Percentiles rank a stretch among this genome's conserved stretches.
phyloP scores from a whole-genome alignment of 2,329 filamentous ascomycete species.

The Amylocarpus encephaloides region DNA sequence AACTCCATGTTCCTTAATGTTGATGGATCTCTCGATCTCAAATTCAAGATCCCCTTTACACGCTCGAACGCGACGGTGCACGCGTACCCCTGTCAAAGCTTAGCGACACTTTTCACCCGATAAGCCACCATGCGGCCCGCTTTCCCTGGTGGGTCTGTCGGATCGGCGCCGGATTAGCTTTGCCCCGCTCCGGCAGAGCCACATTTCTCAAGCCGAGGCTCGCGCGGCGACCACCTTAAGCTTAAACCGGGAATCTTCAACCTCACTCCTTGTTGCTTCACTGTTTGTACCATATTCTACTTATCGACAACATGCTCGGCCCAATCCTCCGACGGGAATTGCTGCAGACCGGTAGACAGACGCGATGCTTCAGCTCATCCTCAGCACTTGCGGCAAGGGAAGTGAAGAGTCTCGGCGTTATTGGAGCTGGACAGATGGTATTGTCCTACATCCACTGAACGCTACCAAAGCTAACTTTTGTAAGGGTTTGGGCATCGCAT shows the following conservation, averaged over 20 bases:
- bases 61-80: slow-evolving; percentile 3
- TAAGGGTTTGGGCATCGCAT: slow-evolving; percentile 89
- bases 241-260: slow-evolving; percentile 13
- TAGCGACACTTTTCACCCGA: not conserved
- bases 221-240: not conserved
- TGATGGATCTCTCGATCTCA: not conserved
- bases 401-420: slow-evolving; percentile 81
- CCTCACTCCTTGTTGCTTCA: not conserved
- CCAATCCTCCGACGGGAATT: slow-evolving; percentile 23
- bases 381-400: slow-evolving; percentile 56
- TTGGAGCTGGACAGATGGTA: slow-evolving; percentile 96
- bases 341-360: slow-evolving; percentile 19
- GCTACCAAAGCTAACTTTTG: slow-evolving; percentile 7
- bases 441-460: slow-evolving; percentile 21
- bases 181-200: too few species aligned
- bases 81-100: slow-evolving; percentile 14
- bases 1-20: slow-evolving; percentile 44
- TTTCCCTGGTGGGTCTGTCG: too few species aligned
- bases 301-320: slow-evolving; percentile 24
- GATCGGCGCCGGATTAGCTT: too few species aligned
- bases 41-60: slow-evolving; percentile 19
- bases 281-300: slow-evolving; percentile 2
- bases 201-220: slow-evolving; percentile 13
- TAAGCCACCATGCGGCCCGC: slow-evolving; percentile 1
- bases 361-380: slow-evolving; percentile 63